Conservation (phyloP, 208 protist species). For the Trypanosoma melophagium region DNA sequence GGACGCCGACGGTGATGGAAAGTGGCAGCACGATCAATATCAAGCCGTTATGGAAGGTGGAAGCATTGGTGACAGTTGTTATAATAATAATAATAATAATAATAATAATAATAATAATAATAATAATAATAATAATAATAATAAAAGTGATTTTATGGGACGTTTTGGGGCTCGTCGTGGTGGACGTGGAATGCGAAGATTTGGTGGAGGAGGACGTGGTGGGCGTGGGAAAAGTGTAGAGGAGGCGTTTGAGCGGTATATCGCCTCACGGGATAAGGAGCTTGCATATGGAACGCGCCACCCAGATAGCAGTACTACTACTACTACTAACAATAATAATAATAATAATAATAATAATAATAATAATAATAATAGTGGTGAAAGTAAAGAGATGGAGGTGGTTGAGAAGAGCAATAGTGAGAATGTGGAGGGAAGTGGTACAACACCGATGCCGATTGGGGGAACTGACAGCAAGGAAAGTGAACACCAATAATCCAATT, state of each 20-base stretch:
- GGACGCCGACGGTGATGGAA: conserved; percentile 14
- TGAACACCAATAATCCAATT: conserved; percentile 8
- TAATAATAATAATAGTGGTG: neutral
- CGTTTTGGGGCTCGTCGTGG: conserved; percentile 15
- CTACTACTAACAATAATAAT: neutral
- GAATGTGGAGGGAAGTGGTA: neutral
- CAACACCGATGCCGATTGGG: neutral
- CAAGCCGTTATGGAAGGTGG: conserved; percentile 53
- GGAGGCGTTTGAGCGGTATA: conserved; percentile 43
- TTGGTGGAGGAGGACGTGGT: conserved; percentile 38
- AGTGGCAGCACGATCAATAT: conserved; percentile 82
- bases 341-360: neutral
- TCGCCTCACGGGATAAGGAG: conserved; percentile 29
- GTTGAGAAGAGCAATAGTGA: neutral
- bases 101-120: conserved; percentile 18
- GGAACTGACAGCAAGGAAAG: neutral
- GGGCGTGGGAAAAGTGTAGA: conserved; percentile 42
- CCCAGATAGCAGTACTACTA: neutral
- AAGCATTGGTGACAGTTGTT: conserved; percentile 38
- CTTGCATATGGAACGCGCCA: neutral
- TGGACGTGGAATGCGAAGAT: conserved; percentile 16
- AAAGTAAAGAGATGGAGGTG: conserved; percentile 3
- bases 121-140: conserved; percentile 1
- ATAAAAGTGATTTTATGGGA: conserved; percentile 32
- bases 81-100: neutral